Base-by-base conservation (phyloP, 306 rosid genomes). In the Vigna angularis region DNA sequence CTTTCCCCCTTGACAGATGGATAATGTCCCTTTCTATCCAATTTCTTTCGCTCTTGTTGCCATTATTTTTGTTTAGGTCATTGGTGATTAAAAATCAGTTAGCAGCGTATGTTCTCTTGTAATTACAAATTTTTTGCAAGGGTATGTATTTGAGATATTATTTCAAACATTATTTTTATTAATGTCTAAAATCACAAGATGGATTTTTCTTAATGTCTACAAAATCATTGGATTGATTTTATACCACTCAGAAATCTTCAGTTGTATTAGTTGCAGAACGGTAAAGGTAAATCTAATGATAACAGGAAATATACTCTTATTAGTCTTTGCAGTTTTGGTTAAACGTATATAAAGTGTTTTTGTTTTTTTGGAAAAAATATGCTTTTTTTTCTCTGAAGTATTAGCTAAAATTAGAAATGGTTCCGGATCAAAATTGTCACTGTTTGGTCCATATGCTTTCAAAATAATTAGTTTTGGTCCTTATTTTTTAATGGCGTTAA, bases 101-200 rank as follows among this genome's bases (percentile, higher is more conserved):
- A 50, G 67, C 12, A 3, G 57, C 73, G 28, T 63, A 24, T 72
- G 67, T 51, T 50, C 55, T 80, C 49, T 73, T 64, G 83, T 72
- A 80, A 80, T 72, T 80, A 73, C 68, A 72, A 12, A 7, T 56
- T 24, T 79, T 51, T 73, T 53, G 69, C 66, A 73, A 28, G 58
- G 62, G 20, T 52, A 6, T 73, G 79, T 16, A 53, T 65, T 65
- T 40, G 15, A 9, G 24, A 52, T 42, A 20, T 26, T 40, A 49
- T 16, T 61, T 61, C 56, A 9, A 70, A 36, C 50, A 20, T 16
- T 7, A 3, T 47, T 18, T 42, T 70, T 69, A 13, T 30, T 15
- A 61, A 40, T 58, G 82, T 51, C 63, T 34, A 78, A 56, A 42
- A 67, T 68, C 75, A 30, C 70, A 26, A n/a, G 66, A 44, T 42